Evolutionary conservation across 1,139 yeast genomes (phyloP), one percentile per base, ranked within the genome.

Genomic region (Candida freyschussii): DNA sequence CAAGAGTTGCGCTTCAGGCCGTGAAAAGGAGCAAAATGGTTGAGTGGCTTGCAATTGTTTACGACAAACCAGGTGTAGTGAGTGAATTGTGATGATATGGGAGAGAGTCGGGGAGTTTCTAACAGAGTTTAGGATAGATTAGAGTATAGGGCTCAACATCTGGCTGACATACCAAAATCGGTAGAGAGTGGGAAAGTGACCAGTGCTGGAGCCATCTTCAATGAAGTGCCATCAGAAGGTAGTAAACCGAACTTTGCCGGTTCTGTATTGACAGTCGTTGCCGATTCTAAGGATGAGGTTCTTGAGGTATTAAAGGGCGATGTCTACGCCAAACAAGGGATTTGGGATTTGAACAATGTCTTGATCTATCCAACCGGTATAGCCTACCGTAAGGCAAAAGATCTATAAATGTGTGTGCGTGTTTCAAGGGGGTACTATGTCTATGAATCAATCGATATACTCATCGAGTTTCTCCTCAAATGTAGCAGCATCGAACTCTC

Each of bases 331-430:
- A 65, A 63, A 44, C 64, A 67, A 19, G 91, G 87, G 0, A 71
- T 84, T 39, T 84, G 95, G 95, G 93, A 84, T 54, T 53, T 82
- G 41, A 74, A 76, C 27, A 70, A 67, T 35, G 79, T 74, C 16
- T 53, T 75, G 44, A 72, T 82, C 31, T 65, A 72, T 50, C 89
- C 89, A 48, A 58, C 57, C 39, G 65, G 63, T 13, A 56, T 66
- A 46, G 78, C 77, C 24, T 63, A 57, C 33, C 65, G 74, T 49
- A 41, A 55, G 31, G 61, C 53, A 12, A 62, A 59, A 43, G 53
- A 57, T 19, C 43, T 38, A 40, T 40, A 22, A 33, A 6, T 18
- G 11, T 5, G 13, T n/a, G 11, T 9, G n/a, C 15, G 12, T 19
- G 7, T 18, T 21, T 16, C 14, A 5, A 16, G 2, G 15, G 26